Evolutionary conservation across 306 rosid species (phyloP).

Genomic region (Chamaecrista fasciculata): DNA sequence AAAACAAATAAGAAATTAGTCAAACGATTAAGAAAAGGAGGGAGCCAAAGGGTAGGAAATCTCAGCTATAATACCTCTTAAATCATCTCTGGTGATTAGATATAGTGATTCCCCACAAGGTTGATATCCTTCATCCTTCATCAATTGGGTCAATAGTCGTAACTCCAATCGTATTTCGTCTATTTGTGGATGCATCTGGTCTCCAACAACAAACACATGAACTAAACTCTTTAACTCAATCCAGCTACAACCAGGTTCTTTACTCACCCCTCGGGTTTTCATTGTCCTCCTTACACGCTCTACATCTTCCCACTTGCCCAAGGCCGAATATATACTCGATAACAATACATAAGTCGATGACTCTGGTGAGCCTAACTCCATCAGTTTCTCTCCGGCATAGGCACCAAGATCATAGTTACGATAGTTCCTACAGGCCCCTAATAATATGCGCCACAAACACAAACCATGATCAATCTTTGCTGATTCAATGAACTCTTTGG

Average conservation of each 20-base stretch:
- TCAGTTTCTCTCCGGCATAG: conserved; percentile 80
- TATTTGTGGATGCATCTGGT: conserved; percentile 74
- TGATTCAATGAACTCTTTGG: conserved; percentile 78
- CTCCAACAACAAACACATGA: conserved; percentile 89
- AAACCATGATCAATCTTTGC: conserved; percentile 66
- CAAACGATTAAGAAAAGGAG: neutral
- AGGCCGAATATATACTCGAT: conserved; percentile 65
- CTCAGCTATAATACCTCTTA: conserved; percentile 31
- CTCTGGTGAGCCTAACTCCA: conserved; percentile 74
- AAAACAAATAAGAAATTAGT: conserved; percentile 5
- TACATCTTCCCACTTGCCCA: conserved; percentile 66
- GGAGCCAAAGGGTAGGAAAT: conserved; percentile 8
- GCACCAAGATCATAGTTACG: conserved; percentile 66
- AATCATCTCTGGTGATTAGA: conserved; percentile 15
- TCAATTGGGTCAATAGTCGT: conserved; percentile 50
- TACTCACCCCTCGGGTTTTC: conserved; percentile 70
- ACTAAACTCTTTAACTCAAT: conserved; percentile 67
- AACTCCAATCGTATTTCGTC: conserved; percentile 48
- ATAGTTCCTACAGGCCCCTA: conserved; percentile 77
- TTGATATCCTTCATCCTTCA: conserved; percentile 66
- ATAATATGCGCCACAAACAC: conserved; percentile 77
- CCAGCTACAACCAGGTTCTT: conserved; percentile 97
- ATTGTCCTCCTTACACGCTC: conserved; percentile 75
- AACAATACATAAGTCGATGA: conserved; percentile 72
- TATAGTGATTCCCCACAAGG: conserved; percentile 35